These are phyloP conservation scores for Trametes gibbosa DNA, from an alignment of 768 basidiomycete species.

Conservation along the genomic window DNA sequence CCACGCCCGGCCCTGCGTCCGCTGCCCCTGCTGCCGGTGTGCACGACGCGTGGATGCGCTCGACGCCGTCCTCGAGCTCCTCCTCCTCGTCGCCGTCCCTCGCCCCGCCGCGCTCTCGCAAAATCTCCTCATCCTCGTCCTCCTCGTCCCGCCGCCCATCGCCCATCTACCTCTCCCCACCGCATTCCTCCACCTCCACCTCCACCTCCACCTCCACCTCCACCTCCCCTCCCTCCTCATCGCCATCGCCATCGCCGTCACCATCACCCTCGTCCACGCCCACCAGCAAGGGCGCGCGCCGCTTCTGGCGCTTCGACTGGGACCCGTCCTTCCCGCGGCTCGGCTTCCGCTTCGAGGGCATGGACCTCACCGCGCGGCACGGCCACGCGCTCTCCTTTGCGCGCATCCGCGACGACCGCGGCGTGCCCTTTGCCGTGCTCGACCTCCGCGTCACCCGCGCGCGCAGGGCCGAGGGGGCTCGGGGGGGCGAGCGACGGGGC, in stretches of 20 bases:
- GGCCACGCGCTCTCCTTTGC: constrained; percentile 16
- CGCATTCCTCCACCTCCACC: not conserved
- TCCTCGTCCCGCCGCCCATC: not conserved
- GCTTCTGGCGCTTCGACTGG: constrained; percentile 19
- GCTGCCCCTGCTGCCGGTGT: not conserved
- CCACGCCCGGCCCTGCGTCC: not conserved
- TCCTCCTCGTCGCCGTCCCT: not conserved
- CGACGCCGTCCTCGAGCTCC: not conserved
- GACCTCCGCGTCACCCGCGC: constrained; percentile 8
- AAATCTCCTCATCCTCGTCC: not conserved
- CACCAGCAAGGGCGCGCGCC: not conserved
- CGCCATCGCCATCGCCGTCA: no score
- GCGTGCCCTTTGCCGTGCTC: constrained; percentile 14
- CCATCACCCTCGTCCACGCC: not conserved
- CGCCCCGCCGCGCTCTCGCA: not conserved
- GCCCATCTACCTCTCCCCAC: not conserved
- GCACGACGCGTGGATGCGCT: not conserved
- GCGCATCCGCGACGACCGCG: constrained; percentile 10
- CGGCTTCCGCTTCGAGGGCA: constrained; percentile 18
- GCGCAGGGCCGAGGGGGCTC: not conserved
- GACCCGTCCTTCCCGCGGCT: constrained; percentile 13
- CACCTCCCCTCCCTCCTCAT: not conserved
- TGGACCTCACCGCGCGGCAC: constrained; percentile 10
- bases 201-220: not conserved
- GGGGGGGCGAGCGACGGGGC: no score